phyloP scores from a whole-genome alignment of 2,329 filamentous ascomycete species.

The Penicillium hesseltinei region DNA sequence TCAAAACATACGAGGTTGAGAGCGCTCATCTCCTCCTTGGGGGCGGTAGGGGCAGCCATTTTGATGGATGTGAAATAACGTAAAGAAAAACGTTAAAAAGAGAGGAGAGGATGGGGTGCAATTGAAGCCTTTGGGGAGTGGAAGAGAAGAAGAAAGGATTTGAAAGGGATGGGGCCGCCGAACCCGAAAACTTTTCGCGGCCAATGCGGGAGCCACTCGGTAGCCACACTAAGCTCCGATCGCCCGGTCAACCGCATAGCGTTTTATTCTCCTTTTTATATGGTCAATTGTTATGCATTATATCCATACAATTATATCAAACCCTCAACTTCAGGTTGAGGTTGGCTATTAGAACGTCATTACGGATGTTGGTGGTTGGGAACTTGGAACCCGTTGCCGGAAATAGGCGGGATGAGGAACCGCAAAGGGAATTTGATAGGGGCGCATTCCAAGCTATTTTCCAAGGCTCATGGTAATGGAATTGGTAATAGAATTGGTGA shows the following conservation, averaged over 20 bases:
- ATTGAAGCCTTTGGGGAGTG: slow-evolving; percentile 17
- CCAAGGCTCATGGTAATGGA: too few species aligned
- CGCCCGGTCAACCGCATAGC: slow-evolving; percentile 4
- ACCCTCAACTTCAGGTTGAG: neutral
- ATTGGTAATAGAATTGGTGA: neutral
- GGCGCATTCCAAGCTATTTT: neutral
- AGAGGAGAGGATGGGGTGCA: slow-evolving; percentile 15
- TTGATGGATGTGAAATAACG: slow-evolving; percentile 22
- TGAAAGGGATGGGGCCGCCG: slow-evolving; percentile 30
- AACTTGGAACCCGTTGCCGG: neutral
- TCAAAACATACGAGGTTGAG: slow-evolving; percentile 55
- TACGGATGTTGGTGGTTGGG: neutral
- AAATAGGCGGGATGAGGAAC: slow-evolving; percentile 2
- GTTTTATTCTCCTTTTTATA: neutral
- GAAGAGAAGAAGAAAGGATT: slow-evolving; percentile 21
- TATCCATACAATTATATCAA: neutral
- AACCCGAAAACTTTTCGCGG: slow-evolving; percentile 37
- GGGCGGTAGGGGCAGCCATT: slow-evolving; percentile 45
- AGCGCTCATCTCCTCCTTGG: slow-evolving; percentile 59
- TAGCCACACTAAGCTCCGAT: slow-evolving; percentile 8
- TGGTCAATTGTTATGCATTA: neutral
- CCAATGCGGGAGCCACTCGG: slow-evolving; percentile 24
- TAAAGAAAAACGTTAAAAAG: slow-evolving; percentile 15
- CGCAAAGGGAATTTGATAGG: neutral
- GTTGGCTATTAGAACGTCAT: neutral